Conservation (phyloP, 2,329 filamentous ascomycete genomes). For the Colletotrichum phormii region DNA sequence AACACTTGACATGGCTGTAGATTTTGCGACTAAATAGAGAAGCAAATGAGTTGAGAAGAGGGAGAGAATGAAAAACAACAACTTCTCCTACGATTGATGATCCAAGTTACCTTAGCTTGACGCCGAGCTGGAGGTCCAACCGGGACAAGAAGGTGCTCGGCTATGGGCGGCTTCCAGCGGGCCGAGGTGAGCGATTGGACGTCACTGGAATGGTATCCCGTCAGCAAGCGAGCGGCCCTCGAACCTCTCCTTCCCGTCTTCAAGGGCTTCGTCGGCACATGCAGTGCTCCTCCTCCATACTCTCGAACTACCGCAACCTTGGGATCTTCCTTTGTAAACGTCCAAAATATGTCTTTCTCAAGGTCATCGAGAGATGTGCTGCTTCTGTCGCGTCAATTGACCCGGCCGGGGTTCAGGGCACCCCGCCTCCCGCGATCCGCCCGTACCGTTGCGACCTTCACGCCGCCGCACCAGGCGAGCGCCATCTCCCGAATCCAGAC, state of each 20-base stretch:
- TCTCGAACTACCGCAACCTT: conserved; percentile 33
- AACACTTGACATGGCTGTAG: conserved; percentile 53
- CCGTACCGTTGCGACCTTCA: conserved; percentile 77
- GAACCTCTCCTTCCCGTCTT: conserved; percentile 20
- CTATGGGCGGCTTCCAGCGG: conserved; percentile 59
- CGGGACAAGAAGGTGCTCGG: conserved; percentile 42
- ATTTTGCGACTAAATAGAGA: neutral
- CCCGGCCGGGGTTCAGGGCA: conserved; percentile 33
- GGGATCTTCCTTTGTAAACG: conserved; percentile 29
- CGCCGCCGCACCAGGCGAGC: conserved; percentile 82
- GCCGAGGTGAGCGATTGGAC: conserved; percentile 41
- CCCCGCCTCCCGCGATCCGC: conserved; percentile 46
- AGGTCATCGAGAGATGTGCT: conserved; percentile 59
- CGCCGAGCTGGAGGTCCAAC: conserved; percentile 37
- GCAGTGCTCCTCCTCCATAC: conserved; percentile 30
- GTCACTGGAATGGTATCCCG: conserved; percentile 36
- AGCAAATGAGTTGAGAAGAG: neutral
- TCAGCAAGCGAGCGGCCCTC: conserved; percentile 36
- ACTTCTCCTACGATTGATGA: conserved; percentile 17
- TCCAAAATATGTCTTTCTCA: conserved; percentile 59
- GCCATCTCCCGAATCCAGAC: conserved; percentile 85
- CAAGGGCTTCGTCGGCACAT: conserved; percentile 41
- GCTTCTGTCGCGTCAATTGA: conserved; percentile 56
- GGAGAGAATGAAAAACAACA: conserved; percentile 7
- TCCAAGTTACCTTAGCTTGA: conserved; percentile 27